These are phyloP conservation scores for Eragrostis nindensis DNA, from an alignment of 176 grass and related monocot genomes.

Conservation along the genomic window DNA sequence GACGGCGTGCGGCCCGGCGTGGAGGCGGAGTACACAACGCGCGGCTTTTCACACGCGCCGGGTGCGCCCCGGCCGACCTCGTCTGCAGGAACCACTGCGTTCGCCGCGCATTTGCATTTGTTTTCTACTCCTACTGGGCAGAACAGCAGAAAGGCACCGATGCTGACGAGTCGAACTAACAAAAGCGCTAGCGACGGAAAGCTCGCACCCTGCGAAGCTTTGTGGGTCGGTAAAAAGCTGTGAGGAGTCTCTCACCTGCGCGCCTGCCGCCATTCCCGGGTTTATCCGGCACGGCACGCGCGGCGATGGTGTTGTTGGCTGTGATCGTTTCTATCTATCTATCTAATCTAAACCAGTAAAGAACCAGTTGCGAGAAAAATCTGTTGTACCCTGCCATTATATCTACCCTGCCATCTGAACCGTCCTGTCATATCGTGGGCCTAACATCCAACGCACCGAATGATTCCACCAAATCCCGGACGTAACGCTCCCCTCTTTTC, in stretches of 20 bases:
- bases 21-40: background rate
- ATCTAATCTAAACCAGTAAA: too few relatives aligned
- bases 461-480: too few relatives aligned
- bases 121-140: background rate
- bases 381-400: too few relatives aligned
- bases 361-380: too few relatives aligned
- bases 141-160: conserved; percentile 8
- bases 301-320: too few relatives aligned
- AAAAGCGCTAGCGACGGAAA: conserved; percentile 17
- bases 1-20: too few relatives aligned
- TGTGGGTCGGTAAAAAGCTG: background rate
- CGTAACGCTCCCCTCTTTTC: too few relatives aligned
- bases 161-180: background rate
- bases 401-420: too few relatives aligned
- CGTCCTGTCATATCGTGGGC: too few relatives aligned
- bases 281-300: background rate
- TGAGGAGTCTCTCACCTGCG: background rate
- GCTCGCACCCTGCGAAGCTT: background rate
- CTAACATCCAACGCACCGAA: too few relatives aligned
- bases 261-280: background rate
- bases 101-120: background rate
- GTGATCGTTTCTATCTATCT: too few relatives aligned
- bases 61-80: background rate
- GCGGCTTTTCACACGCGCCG: background rate
- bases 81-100: background rate